Percentiles rank a stretch among this genome's conserved stretches.
phyloP scores from a whole-genome alignment of 2,329 filamentous ascomycete species.

The Hypocreales sp. region DNA sequence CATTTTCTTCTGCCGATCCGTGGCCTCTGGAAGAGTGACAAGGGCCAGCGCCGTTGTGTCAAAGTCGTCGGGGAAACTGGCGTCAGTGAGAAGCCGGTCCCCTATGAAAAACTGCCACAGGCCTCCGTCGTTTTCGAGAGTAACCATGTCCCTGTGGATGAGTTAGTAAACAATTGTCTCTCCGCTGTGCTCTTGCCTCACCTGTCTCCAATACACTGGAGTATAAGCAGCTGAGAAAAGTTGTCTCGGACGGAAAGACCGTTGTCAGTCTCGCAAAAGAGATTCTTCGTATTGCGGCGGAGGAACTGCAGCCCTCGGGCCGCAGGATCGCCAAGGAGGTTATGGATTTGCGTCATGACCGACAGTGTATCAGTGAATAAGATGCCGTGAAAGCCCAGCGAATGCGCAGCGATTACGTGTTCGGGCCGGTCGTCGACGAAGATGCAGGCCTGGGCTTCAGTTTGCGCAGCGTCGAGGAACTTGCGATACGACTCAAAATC shows the following conservation, averaged over 20 bases:
- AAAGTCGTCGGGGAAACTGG: slow-evolving; percentile 1
- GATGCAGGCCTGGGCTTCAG: no score
- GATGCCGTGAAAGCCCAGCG: not conserved
- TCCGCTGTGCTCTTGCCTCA: no score
- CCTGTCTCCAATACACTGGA: no score
- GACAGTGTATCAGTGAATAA: not conserved
- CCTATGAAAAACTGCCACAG: slow-evolving; percentile 3
- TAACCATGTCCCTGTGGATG: slow-evolving; percentile 1
- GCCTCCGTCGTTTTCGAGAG: not conserved
- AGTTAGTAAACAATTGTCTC: no score
- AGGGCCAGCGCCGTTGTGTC: slow-evolving; percentile 3
- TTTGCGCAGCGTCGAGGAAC: not conserved
- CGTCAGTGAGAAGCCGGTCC: not conserved
- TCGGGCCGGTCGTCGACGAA: not conserved
- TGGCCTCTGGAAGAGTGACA: not conserved
- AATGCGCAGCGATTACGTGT: not conserved
- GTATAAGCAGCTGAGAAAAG: no score
- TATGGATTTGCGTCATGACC: no score
- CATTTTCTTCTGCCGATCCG: slow-evolving; percentile 1
- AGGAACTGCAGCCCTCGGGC: no score
- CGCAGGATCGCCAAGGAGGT: no score
- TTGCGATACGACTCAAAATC: not conserved
- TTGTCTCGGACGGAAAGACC: no score
- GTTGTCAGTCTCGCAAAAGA: no score
- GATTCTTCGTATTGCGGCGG: no score